Base-by-base conservation (phyloP, 2,329 filamentous ascomycete species). In the Pyrenophora graminea region DNA sequence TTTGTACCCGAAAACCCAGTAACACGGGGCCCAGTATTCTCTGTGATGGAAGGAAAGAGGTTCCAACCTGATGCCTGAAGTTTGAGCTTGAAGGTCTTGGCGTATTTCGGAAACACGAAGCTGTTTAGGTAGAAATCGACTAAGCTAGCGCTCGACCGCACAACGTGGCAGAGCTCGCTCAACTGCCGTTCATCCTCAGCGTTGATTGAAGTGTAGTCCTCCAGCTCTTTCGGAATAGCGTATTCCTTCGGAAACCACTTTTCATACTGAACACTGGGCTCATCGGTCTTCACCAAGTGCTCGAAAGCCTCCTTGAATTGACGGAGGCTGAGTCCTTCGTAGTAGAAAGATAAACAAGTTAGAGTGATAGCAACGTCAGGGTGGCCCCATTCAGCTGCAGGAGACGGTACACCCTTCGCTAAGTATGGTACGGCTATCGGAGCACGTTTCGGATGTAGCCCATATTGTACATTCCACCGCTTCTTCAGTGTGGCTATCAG, bases 1-100 rank as follows among this genome's bases (percentile, higher is more conserved):
- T 88, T 90, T 0, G 88, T 90, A 0, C 87, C 87, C 6, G 84
- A 87, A 64, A 91, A 91, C 0, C 87, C 87, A 0, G 86, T 89
- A 0, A 85, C 87, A 1, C 79, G 53, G 2, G 71, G 62, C 13
- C 47, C 44, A 6, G 8, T 21, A 3, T 18, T 27, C 7, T 7
- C 30, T 50, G 1, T 32, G 51, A 15, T 25, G 21, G 75, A 76
- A 0, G 84, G 63, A 0, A 85, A 83, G 1, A 90, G 73, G 56
- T 90, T 86, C 86, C 86, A 90, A 0, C 84, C 85, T 0, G 84
- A 88, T 0, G 84, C 80, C 30, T 85, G 82, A 0, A 90, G 68
- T 53, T 89, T 89, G 8, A 80, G 64, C 0, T 75, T 74, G 55
- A 89, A 90, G 43, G 88, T 82, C 38, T 84, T 86, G 0, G 85